Base-by-base conservation (phyloP, 2,329 filamentous ascomycete species). In the Ceratocystis eucalypticola region DNA sequence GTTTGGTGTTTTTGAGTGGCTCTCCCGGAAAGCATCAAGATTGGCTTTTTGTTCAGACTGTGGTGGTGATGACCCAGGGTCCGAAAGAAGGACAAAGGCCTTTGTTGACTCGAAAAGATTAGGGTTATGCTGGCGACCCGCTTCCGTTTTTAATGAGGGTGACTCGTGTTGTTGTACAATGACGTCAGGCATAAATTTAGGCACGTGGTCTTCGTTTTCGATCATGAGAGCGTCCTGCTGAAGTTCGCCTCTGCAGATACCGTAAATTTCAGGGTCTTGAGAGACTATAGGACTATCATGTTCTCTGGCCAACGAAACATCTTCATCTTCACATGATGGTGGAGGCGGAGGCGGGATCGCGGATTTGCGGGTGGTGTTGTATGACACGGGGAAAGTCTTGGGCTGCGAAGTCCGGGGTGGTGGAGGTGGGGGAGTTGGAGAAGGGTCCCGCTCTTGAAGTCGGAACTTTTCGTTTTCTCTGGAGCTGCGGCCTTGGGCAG, bases 321-420 rank as follows among this genome's bases (percentile, higher is more conserved):
- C 64, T 37, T 68, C 67, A 57, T 66, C 64, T 61, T 68, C 67
- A 46, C 64, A 66, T 28, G 67, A 64, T 17, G 67, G 67, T 45
- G 64, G 61, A 10, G 67, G 67, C 2, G 67, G 67, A 17, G 67
- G 67, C 8, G 67, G 67, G 22, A 66, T 64, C 2, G 67, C 61
- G 5, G 67, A 65, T 33, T 68, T 68, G 1, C 67, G 59, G 15
- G 63, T 45, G 17, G 64, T 68, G 20, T 68, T 68, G 44, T 68
- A 68, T 10, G 67, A 68, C 15, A 68, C 67, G 10, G 67, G 64
- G 44, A 66, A 68, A 8, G 67, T 61, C 28, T 66, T 68, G 10
- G 61, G 64, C 44, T 45, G 61, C 10, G 61, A 55, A 41, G 48
- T 57, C n/a, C 50, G 53, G n/a, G 37, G 50, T 25, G 45, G 62